Evolutionary conservation across 1,139 yeast species (phyloP).

Genomic region (Wickerhamiella pararugosa): DNA sequence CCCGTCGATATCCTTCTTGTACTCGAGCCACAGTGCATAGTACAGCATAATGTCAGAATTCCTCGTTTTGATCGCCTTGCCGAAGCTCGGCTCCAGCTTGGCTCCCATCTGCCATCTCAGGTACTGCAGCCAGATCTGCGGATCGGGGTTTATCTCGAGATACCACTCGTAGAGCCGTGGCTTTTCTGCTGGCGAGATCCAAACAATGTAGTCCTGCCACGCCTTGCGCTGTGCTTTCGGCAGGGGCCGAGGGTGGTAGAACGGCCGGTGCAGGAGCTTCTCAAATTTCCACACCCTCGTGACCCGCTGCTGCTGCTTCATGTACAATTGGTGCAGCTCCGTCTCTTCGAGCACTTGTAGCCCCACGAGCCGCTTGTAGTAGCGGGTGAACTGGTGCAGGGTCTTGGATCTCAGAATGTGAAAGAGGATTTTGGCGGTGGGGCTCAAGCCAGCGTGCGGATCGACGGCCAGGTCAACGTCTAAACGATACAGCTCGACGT

Average conservation of each 20-base stretch:
- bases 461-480: not conserved
- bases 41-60: constrained; percentile 7
- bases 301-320: constrained; percentile 9
- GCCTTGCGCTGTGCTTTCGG: constrained; percentile 34
- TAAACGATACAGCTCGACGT: constrained; percentile 30
- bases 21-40: constrained; percentile 14
- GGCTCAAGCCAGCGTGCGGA: not conserved
- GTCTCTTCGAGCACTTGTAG: constrained; percentile 15
- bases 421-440: constrained; percentile 33
- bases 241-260: constrained; percentile 32
- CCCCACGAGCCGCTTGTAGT: constrained; percentile 25
- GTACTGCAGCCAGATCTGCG: constrained; percentile 48
- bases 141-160: constrained; percentile 39
- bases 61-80: constrained; percentile 1
- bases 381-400: constrained; percentile 55
- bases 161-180: constrained; percentile 38
- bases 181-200: constrained; percentile 30
- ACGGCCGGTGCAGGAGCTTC: constrained; percentile 37
- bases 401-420: constrained; percentile 51
- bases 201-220: constrained; percentile 48
- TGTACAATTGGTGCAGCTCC: constrained; percentile 13
- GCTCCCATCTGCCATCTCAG: constrained; percentile 30
- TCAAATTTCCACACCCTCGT: constrained; percentile 31
- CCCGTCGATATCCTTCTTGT: constrained; percentile 5
- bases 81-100: not conserved